Evolutionary conservation across 2,329 filamentous ascomycete genomes (phyloP), one percentile per base, ranked within the genome.

Genomic region (Lachnellula subtilissima): DNA sequence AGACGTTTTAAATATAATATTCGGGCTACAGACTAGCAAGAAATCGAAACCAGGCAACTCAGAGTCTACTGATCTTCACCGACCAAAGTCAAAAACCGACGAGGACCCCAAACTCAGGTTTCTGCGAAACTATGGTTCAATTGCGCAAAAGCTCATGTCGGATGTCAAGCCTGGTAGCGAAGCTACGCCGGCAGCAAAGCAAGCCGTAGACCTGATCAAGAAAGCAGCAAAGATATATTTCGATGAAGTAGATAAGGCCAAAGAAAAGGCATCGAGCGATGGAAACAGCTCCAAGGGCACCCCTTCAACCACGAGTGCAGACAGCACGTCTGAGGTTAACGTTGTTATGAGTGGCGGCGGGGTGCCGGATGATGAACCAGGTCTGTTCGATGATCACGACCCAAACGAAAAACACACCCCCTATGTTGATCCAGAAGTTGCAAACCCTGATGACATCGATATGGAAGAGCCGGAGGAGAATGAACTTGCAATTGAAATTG

Each of bases 141-240:
- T 77, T 35, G 61, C 59, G 17, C 49, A 58, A 4, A 76, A 73
- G 50, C 66, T 83, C 14, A 74, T 77, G 70, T 67, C 68, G 2
- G 64, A 74, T 23, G 57, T 75, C 35, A 71, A 75, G 8, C 50
- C 57, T 50, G 75, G 74, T 28, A 72, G 70, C 2, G 64, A 42
- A 56, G 55, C 5, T 64, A 61, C 57, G 5, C 39, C 72, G 0
- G 76, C 78, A 39, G 57, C 55, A n/a, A 74, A 77, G 54, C 76
- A 80, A 7, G 73, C 78, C 4, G 64, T 84, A 19, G 74, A 79
- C 7, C 71, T 74, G 17, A 78, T 85, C 36, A 74, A 77, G 55
- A 72, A 72, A 39, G 82, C 80, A 3, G 76, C 80, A 0, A 74
- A 72, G 47, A 76, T 77, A 54, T 84, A 81, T 53, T 68, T 83